Base-by-base conservation (phyloP, 2,329 filamentous ascomycete genomes). In the Paradendryphiella salina region DNA sequence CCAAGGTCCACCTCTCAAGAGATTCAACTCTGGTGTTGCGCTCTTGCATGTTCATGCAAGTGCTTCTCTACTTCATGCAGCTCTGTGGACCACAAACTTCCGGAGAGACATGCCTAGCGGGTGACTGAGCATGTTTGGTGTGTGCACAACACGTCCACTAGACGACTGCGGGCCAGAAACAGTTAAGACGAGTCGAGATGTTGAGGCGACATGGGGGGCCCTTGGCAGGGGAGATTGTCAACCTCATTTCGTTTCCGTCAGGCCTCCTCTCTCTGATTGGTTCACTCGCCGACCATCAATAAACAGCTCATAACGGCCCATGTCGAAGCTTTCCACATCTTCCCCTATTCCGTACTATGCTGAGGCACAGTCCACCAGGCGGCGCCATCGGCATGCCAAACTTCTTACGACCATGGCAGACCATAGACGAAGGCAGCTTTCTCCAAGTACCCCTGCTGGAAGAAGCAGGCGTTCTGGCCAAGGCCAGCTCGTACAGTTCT, bases 321-420 rank as follows among this genome's bases (percentile, higher is more conserved):
- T 57, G 58, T 63, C 52, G 50, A 55, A 53, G 54, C 63, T 61
- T 49, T 46, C 55, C 54, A 43, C 51, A 58, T 53, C 54, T 59
- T 45, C 65, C 66, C 69, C 67, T 70, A 67, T 71, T 54, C 63
- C 63, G 64, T 66, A 60, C 57, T 50, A 66, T 65, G 46, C 51
- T 54, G 40, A 54, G 45, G 57, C 57, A 65, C 55, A 44, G 43
- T 57, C 59, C 63, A 56, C 58, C 46, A 42, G 37, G 50, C 55
- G 55, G 49, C 64, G 60, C 68, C 57, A 67, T 60, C 46, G 61
- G 62, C 58, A 59, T 58, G 62, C 57, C 59, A 56, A 33, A 46
- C 57, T 61, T 36, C 52, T 54, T 46, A 53, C 50, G 49, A 59
- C 57, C 50, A 48, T 64, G 52, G 57, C 50, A 61, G 54, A 26